These are phyloP conservation scores for Tuber aestivum DNA, from an alignment of 495 filamentous ascomycete species.

Conservation along the genomic window DNA sequence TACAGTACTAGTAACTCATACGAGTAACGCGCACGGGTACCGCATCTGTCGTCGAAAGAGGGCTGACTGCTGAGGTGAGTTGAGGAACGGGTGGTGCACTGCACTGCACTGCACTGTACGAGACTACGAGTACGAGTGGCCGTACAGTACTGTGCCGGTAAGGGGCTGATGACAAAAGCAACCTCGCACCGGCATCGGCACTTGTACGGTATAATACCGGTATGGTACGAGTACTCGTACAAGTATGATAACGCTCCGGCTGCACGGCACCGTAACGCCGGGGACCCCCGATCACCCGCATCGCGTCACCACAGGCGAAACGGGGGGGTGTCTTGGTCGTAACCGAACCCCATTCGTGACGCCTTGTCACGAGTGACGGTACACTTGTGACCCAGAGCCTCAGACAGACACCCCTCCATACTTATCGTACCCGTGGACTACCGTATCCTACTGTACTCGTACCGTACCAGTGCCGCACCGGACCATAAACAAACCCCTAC, in stretches of 20 bases:
- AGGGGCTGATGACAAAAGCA: background rate
- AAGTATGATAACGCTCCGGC: too few species aligned
- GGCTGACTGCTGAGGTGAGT: background rate
- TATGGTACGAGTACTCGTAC: too few species aligned
- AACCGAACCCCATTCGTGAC: background rate
- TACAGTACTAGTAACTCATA: background rate
- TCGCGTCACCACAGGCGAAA: background rate
- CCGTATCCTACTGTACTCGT: background rate
- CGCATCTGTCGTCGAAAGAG: background rate
- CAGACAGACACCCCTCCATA: background rate
- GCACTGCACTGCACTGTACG: too few species aligned
- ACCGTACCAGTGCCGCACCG: background rate
- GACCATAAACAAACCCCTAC: constrained; percentile 11
- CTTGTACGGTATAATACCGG: too few species aligned
- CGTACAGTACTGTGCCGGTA: too few species aligned
- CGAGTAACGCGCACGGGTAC: background rate
- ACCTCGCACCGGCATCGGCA: background rate
- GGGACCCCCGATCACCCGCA: background rate
- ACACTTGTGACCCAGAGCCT: background rate
- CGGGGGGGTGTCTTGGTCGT: too few species aligned
- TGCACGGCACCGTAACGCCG: too few species aligned
- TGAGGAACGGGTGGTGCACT: background rate
- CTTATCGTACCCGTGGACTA: too few species aligned
- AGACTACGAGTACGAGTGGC: too few species aligned
- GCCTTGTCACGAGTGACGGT: background rate